Evolutionary conservation across 73 alveolate genomes (phyloP), one percentile per base, ranked within the genome.

Genomic region (Tetrahymena malaccensis): DNA sequence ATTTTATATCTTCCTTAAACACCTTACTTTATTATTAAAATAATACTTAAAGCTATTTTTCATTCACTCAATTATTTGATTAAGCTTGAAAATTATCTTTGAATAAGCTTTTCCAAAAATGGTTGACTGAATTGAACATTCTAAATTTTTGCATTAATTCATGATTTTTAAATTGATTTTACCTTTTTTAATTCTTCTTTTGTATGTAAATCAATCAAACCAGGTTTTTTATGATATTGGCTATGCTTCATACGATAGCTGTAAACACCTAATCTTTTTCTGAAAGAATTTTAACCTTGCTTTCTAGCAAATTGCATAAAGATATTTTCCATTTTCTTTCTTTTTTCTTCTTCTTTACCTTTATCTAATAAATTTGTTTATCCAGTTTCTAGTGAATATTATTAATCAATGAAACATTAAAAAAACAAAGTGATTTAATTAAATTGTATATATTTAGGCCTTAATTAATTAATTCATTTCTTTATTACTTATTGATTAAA

Each of bases 241-340:
- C 58, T 35, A 44, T 94, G 96, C 44, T 94, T 94, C 55, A 94
- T 84, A 38, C 93, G 84, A 94, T 84, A 94, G 35, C 93, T 94
- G 93, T 94, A 94, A 19, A 94, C 43, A 85, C 96, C 96, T 34
- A 94, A 93, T 40, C 95, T 94, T 93, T 94, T 94, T 38, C 96
- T 34, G 83, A 84, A 94, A 4, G 96, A 43, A 34, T 94, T 85
- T 9, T 94, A 84, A 40, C 84, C 40, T 40, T 85, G 44, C 70
- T 94, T 83, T 84, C 96, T 58, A 7, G 85, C 58, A 94, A 94
- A 93, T 37, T 70, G 89, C 37, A 31, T 31, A 70, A 70, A 70
- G 89, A 70, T 70, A 70, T 70, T 70, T 70, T 70, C 89, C 89
- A 70, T 70, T 70, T 70, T 31, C 89, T 70, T 70, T 70, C 89